Conservation (phyloP, 345 rosid species). For the Gossypium turneri region DNA sequence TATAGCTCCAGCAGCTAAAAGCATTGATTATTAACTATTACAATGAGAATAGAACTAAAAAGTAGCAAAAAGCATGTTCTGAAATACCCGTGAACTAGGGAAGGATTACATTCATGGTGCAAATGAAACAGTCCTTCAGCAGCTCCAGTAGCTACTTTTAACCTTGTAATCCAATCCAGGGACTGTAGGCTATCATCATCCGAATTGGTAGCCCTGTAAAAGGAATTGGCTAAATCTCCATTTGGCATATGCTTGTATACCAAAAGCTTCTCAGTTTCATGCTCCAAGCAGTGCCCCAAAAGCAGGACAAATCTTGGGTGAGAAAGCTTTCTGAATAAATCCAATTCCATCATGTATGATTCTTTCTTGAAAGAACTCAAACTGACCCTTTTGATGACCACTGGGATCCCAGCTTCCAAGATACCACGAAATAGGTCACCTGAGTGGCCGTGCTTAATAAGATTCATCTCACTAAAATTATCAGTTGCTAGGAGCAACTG, state of each 20-base stretch:
- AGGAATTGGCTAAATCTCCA: constrained; percentile 69
- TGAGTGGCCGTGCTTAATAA: constrained; percentile 79
- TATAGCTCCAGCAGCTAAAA: not conserved
- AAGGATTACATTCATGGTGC: constrained; percentile 87
- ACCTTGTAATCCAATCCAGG: constrained; percentile 90
- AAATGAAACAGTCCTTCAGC: constrained; percentile 82
- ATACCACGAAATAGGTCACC: constrained; percentile 74
- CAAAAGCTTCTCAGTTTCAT: constrained; percentile 63
- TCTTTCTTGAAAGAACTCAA: constrained; percentile 47
- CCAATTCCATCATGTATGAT: constrained; percentile 53
- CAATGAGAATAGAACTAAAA: constrained; percentile 1
- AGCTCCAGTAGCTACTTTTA: constrained; percentile 81
- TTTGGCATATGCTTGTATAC: constrained; percentile 82
- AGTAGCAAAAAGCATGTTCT: constrained; percentile 7
- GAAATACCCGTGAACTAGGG: constrained; percentile 83
- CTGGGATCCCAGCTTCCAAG: constrained; percentile 51
- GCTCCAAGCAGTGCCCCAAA: constrained; percentile 74
- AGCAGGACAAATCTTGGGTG: constrained; percentile 72
- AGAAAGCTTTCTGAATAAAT: constrained; percentile 60
- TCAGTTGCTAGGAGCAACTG: constrained; percentile 59
- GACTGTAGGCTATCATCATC: constrained; percentile 61
- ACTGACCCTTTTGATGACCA: constrained; percentile 65
- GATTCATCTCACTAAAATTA: constrained; percentile 53
- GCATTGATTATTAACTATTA: not conserved
- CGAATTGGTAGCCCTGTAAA: constrained; percentile 43